Evolutionary conservation across 225 moss, liverwort and hornwort genomes (phyloP).

Genomic region (Thuidium tamariscinum): DNA sequence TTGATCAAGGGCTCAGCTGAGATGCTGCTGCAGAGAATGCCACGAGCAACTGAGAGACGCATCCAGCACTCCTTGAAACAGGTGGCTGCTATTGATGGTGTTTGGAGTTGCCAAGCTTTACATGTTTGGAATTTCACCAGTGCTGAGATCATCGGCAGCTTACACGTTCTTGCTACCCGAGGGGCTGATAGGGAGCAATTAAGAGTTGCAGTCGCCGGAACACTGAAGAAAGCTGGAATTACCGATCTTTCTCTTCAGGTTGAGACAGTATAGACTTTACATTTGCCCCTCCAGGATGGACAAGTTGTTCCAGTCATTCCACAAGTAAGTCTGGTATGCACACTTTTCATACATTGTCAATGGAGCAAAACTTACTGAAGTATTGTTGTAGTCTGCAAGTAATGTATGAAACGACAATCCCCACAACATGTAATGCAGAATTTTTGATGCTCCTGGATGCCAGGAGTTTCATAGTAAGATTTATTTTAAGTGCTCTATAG

Average conservation of each 20-base stretch:
- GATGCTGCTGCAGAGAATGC: slow-evolving; percentile 83
- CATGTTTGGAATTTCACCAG: slow-evolving; percentile 87
- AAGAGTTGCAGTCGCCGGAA: slow-evolving; percentile 33
- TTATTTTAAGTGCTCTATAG: neutral
- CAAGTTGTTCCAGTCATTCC: neutral
- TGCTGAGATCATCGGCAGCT: slow-evolving; percentile 65
- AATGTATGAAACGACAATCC: neutral
- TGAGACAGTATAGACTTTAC: slow-evolving; percentile 36
- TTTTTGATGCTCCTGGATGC: neutral
- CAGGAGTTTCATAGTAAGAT: neutral
- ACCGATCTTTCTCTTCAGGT: slow-evolving; percentile 72
- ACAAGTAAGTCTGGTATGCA: neutral
- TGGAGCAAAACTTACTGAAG: neutral
- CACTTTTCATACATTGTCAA: neutral
- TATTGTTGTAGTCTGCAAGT: neutral
- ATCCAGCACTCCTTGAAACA: slow-evolving; percentile 62
- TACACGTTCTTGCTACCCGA: slow-evolving; percentile 54
- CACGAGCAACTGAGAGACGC: slow-evolving; percentile 56
- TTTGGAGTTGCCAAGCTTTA: slow-evolving; percentile 77
- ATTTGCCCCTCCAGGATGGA: neutral
- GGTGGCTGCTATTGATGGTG: slow-evolving; percentile 67
- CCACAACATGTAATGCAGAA: neutral
- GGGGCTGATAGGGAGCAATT: slow-evolving; percentile 60
- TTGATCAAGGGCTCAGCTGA: slow-evolving; percentile 79
- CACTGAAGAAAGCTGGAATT: slow-evolving; percentile 58